Conservation (phyloP, 2,329 filamentous ascomycete species). For the Ascochyta koolunga region DNA sequence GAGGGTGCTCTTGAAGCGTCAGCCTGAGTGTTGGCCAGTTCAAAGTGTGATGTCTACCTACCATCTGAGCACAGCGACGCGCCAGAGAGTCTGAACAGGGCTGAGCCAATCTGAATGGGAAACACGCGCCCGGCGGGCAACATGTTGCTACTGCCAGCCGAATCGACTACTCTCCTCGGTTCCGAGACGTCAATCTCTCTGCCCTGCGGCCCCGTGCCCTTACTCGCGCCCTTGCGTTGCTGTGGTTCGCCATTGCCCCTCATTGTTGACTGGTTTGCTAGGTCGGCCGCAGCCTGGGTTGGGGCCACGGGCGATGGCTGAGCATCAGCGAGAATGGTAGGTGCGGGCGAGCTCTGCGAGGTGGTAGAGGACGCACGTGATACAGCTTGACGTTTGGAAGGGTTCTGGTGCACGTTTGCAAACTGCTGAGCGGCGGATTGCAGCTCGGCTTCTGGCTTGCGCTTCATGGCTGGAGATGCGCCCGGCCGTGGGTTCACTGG, state of each 20-base stretch:
- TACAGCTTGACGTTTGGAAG: conserved; percentile 42
- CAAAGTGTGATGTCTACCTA: conserved; percentile 48
- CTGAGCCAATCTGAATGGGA: conserved; percentile 71
- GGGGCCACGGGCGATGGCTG: conserved; percentile 31
- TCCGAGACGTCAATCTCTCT: conserved; percentile 43
- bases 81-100: conserved; percentile 71
- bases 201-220: conserved; percentile 42
- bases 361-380: conserved; percentile 42
- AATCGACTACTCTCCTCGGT: conserved; percentile 37
- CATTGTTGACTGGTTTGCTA: conserved; percentile 12
- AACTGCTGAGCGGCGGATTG: conserved; percentile 37
- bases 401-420: conserved; percentile 26
- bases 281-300: conserved; percentile 9
- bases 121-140: conserved; percentile 75
- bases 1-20: conserved; percentile 77
- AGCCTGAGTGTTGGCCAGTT: conserved; percentile 39
- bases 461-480: conserved; percentile 43
- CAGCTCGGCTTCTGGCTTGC: conserved; percentile 45
- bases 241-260: conserved; percentile 25
- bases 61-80: conserved; percentile 75
- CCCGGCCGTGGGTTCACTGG: conserved; percentile 27
- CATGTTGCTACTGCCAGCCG: conserved; percentile 46
- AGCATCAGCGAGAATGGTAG: conserved; percentile 22
- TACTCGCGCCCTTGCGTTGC: conserved; percentile 34
- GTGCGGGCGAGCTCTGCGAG: conserved; percentile 31